These are phyloP conservation scores for Metroxylon sagu DNA, from an alignment of 176 grass and related monocot species.

Conservation along the genomic window DNA sequence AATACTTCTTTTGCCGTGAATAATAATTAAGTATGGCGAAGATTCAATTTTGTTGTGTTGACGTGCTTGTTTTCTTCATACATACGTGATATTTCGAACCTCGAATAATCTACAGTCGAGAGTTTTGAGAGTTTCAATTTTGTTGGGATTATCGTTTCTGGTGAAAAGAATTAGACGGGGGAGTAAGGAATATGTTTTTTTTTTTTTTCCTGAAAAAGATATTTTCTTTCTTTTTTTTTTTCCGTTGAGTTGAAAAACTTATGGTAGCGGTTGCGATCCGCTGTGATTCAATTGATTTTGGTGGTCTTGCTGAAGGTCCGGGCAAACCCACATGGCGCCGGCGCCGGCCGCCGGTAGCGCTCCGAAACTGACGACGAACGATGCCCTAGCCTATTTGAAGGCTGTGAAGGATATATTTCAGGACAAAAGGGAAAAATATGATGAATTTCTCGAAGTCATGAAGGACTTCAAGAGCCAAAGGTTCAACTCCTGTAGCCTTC, in stretches of 20 bases:
- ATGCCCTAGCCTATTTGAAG: constrained; percentile 88
- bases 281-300: constrained; percentile 9
- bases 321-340: constrained; percentile 41
- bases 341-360: constrained; percentile 19
- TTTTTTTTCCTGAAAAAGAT: no score
- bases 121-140: no score
- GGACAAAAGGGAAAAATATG: constrained; percentile 92
- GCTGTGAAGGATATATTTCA: constrained; percentile 96
- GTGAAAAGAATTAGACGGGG: no score
- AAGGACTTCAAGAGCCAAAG: constrained; percentile 99
- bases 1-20: no score
- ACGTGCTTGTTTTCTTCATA: no score
- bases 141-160: no score
- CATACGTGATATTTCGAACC: no score
- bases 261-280: constrained; percentile 1
- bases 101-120: no score
- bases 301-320: constrained; percentile 24
- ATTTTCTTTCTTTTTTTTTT: no score
- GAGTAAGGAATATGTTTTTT: no score
- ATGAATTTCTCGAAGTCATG: constrained; percentile 99
- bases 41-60: no score
- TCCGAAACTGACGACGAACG: constrained; percentile 81
- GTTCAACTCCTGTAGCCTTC: constrained; percentile 17
- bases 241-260: neutral
- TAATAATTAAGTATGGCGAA: no score